Percentiles rank a stretch among this genome's conserved stretches.
phyloP scores from a whole-genome alignment of 331 rosid species.

The Phaseolus coccineus region DNA sequence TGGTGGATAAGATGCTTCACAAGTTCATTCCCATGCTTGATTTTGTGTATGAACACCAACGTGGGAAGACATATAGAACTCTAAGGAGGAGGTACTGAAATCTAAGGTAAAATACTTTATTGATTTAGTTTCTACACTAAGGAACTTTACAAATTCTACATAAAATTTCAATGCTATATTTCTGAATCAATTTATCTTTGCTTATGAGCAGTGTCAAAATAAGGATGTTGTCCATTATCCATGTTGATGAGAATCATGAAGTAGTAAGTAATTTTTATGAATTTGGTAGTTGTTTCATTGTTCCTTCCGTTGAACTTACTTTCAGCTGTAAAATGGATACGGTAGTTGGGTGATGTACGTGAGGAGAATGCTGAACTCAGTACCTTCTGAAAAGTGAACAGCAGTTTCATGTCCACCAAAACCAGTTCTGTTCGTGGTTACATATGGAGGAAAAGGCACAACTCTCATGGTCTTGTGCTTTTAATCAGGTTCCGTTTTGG shows the following conservation, averaged over 20 bases:
- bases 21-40: constrained; percentile 12
- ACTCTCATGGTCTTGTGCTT: no score
- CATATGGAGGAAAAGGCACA: no score
- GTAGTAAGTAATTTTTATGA: no score
- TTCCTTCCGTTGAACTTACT: neutral
- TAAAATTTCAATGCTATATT: neutral
- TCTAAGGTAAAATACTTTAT: neutral
- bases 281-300: neutral
- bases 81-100: constrained; percentile 8
- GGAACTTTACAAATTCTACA: neutral
- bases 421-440: no score
- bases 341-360: no score
- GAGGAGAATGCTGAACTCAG: no score
- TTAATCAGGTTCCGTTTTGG: no score
- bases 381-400: no score
- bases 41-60: constrained; percentile 1
- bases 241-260: neutral
- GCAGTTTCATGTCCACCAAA: no score
- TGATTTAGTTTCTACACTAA: neutral
- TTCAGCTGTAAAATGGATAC: neutral
- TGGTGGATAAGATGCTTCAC: no score
- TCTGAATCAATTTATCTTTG: neutral
- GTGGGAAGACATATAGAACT: neutral
- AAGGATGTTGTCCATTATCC: neutral
- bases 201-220: no score